Conservation (phyloP, 2,329 filamentous ascomycete genomes). For the Penicillium sp. region DNA sequence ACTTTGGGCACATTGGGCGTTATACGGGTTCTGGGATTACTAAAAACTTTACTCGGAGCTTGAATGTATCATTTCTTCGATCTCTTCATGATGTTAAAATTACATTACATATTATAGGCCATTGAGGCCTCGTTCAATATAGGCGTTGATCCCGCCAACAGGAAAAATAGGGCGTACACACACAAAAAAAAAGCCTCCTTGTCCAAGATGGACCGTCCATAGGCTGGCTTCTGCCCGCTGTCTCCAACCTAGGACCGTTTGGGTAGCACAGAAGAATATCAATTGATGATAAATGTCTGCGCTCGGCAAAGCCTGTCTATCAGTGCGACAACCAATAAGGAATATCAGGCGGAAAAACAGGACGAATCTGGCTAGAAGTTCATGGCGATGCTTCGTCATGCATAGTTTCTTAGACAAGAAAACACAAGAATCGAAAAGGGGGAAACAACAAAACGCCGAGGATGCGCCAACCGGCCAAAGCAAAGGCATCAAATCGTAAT, state of each 20-base stretch:
- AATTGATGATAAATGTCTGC: constrained; percentile 18
- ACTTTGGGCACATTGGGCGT: constrained; percentile 39
- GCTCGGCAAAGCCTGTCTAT: background rate
- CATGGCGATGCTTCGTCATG: background rate
- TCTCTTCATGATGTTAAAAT: constrained; percentile 17
- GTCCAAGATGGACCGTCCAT: background rate
- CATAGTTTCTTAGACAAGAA: background rate
- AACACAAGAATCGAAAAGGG: constrained; percentile 1
- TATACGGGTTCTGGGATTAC: constrained; percentile 21
- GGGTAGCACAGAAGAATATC: constrained; percentile 14
- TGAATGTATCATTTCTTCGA: constrained; percentile 4
- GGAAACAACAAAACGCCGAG: constrained; percentile 31
- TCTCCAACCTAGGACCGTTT: constrained; percentile 14
- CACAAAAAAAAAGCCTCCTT: background rate
- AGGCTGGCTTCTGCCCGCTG: background rate
- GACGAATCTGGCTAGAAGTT: background rate
- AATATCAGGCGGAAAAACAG: background rate
- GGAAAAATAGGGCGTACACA: background rate
- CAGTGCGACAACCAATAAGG: background rate
- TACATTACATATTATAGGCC: constrained; percentile 11
- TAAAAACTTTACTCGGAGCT: constrained; percentile 1
- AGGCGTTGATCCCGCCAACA: background rate
- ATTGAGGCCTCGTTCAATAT: background rate
- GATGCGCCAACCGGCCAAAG: constrained; percentile 30
- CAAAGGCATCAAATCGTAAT: background rate